Conservation (phyloP, 2,329 filamentous ascomycete species). For the Pseudocercospora eumusae region DNA sequence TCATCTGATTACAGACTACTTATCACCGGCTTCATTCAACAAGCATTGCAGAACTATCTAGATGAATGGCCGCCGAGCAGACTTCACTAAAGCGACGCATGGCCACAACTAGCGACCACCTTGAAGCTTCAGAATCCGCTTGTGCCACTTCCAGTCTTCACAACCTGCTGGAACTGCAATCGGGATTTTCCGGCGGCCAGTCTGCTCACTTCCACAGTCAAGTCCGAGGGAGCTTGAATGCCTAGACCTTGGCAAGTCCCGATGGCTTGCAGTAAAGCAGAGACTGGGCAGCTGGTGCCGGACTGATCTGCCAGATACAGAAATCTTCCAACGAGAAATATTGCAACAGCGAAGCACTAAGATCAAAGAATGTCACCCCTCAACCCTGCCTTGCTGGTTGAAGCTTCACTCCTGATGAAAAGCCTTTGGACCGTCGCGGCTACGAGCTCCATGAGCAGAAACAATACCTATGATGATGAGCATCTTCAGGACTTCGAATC, state of each 20-base stretch:
- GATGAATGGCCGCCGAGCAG: not conserved
- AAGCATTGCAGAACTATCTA: too few species aligned
- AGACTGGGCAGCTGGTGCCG: conserved; percentile 6
- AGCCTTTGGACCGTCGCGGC: not conserved
- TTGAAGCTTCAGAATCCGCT: not conserved
- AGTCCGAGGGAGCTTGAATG: conserved; percentile 8
- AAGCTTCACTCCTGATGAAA: not conserved
- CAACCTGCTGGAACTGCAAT: too few species aligned
- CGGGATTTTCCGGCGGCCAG: not conserved
- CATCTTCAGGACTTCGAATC: not conserved
- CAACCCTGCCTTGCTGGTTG: not conserved
- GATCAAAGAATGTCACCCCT: not conserved
- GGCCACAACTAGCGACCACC: not conserved
- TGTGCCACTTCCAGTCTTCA: not conserved
- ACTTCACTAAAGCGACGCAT: not conserved
- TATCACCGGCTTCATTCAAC: not conserved
- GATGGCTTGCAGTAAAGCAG: conserved; percentile 16
- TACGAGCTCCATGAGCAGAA: not conserved
- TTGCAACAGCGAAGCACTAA: not conserved
- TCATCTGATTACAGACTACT: not conserved
- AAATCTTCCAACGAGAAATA: not conserved
- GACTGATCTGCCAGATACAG: conserved; percentile 6
- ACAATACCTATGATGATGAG: not conserved
- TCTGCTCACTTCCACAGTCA: not conserved
- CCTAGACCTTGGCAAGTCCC: conserved; percentile 11